phyloP scores from a whole-genome alignment of 2,329 filamentous ascomycete species.

The Drechslera avenae region DNA sequence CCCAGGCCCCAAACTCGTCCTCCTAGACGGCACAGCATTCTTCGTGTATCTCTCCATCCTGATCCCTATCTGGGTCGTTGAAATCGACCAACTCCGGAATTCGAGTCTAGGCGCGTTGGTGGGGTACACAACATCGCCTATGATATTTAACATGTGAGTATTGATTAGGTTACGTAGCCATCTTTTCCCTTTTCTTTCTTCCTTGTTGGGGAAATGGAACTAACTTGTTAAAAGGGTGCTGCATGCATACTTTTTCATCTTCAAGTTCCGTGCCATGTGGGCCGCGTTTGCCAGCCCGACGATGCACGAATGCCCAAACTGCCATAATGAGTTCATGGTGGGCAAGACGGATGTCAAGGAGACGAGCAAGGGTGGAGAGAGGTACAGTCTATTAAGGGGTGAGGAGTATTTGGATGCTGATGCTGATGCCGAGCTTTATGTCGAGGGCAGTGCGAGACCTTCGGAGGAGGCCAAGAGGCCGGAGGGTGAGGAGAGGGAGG shows the following conservation, averaged over 20 bases:
- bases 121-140: slow-evolving; percentile 23
- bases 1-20: slow-evolving; percentile 6
- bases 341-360: background rate
- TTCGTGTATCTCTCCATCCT: slow-evolving; percentile 16
- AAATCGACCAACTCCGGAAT: slow-evolving; percentile 1
- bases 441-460: slow-evolving; percentile 1
- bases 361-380: slow-evolving; percentile 8
- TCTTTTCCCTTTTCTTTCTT: background rate
- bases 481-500: slow-evolving; percentile 10
- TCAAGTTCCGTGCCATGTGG: slow-evolving; percentile 6
- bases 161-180: background rate
- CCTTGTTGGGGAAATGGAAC: too few species aligned
- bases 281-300: background rate
- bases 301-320: slow-evolving; percentile 25
- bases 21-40: slow-evolving; percentile 11
- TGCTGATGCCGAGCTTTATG: slow-evolving; percentile 19
- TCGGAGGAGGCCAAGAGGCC: slow-evolving; percentile 13
- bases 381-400: slow-evolving; percentile 25
- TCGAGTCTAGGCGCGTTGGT: slow-evolving; percentile 17
- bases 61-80: slow-evolving; percentile 20
- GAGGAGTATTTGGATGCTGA: slow-evolving; percentile 25
- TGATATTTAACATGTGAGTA: slow-evolving; percentile 30
- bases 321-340: slow-evolving; percentile 14
- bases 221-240: too few species aligned
- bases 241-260: slow-evolving; percentile 17